These are phyloP conservation scores for Fusarium fujikuroi DNA, from an alignment of 2,329 filamentous ascomycete species.

Conservation along the genomic window DNA sequence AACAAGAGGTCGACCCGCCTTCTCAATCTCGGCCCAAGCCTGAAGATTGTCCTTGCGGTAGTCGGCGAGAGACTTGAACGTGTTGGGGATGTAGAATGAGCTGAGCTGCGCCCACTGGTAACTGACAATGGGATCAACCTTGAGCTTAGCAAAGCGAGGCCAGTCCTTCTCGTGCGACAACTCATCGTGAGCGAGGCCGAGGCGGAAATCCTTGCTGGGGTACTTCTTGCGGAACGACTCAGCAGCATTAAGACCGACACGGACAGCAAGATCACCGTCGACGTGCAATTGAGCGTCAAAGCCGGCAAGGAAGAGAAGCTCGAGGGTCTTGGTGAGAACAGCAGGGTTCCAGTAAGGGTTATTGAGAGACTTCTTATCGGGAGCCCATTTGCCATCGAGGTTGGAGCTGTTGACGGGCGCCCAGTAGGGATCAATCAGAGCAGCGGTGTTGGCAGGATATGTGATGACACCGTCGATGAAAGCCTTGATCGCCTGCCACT, in stretches of 20 bases:
- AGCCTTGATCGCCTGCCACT: conserved; percentile 45
- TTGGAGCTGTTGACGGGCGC: conserved; percentile 32
- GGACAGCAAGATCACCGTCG: conserved; percentile 43
- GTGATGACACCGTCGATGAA: conserved; percentile 45
- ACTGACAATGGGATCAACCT: conserved; percentile 40
- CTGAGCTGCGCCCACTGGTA: conserved; percentile 46
- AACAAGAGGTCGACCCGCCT: conserved; percentile 29
- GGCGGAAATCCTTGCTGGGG: conserved; percentile 30
- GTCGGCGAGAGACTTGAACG: conserved; percentile 34
- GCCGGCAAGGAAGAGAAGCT: conserved; percentile 33
- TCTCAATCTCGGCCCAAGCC: conserved; percentile 34
- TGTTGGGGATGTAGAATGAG: conserved; percentile 41
- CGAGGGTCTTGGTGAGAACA: conserved; percentile 39
- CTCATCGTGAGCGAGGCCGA: conserved; percentile 44
- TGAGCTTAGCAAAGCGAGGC: conserved; percentile 40
- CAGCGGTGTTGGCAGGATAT: conserved; percentile 44
- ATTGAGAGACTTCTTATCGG: conserved; percentile 40
- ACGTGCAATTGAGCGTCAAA: conserved; percentile 42
- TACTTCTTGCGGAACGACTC: conserved; percentile 38
- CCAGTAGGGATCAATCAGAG: conserved; percentile 44
- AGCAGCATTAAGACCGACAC: conserved; percentile 38
- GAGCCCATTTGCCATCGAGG: conserved; percentile 28
- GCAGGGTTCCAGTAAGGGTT: conserved; percentile 42
- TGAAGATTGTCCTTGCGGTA: conserved; percentile 45
- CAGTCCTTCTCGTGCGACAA: conserved; percentile 39